Evolutionary conservation across 2,329 filamentous ascomycete genomes (phyloP).

Genomic region (Ceratocystis harringtonii): DNA sequence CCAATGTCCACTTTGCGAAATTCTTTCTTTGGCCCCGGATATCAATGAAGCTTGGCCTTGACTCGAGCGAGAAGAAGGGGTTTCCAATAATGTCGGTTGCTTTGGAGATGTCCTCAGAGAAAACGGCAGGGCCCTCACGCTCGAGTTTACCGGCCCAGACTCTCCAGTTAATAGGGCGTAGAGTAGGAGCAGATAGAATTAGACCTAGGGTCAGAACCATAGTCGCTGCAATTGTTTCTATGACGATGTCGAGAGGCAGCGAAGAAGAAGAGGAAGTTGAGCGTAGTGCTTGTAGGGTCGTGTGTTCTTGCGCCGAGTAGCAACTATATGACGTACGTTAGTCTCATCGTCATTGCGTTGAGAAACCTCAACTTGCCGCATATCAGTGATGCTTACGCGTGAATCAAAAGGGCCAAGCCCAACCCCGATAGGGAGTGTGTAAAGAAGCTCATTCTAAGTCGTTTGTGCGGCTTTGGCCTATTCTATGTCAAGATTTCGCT

Average conservation of each 20-base stretch:
- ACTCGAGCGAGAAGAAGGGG: slow-evolving; percentile 65
- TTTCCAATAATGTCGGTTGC: slow-evolving; percentile 60
- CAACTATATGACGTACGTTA: slow-evolving; percentile 45
- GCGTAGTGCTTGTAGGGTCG: slow-evolving; percentile 49
- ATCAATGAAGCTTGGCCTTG: slow-evolving; percentile 72
- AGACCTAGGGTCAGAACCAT: slow-evolving; percentile 71
- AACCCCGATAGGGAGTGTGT: slow-evolving; percentile 33
- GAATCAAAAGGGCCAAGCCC: slow-evolving; percentile 64
- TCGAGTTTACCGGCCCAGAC: slow-evolving; percentile 76
- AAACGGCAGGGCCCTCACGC: slow-evolving; percentile 42
- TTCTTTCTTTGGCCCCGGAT: slow-evolving; percentile 67
- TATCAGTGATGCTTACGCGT: slow-evolving; percentile 48
- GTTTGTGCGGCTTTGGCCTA: background rate
- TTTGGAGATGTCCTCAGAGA: slow-evolving; percentile 51
- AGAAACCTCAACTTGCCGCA: background rate
- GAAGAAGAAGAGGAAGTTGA: slow-evolving; percentile 33
- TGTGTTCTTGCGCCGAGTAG: slow-evolving; percentile 92
- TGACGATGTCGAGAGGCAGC: slow-evolving; percentile 70
- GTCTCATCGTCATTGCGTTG: background rate
- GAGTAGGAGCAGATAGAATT: slow-evolving; percentile 57
- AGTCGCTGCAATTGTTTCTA: slow-evolving; percentile 72
- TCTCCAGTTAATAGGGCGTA: slow-evolving; percentile 74
- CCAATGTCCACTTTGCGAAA: slow-evolving; percentile 59
- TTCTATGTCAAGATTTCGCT: background rate
- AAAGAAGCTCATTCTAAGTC: slow-evolving; percentile 7